A percentile compares a stretch with the other conserved stretches of the same genome.
Evolutionary conservation across 768 basidiomycete genomes (phyloP).

Genomic region (Bullera alba): DNA sequence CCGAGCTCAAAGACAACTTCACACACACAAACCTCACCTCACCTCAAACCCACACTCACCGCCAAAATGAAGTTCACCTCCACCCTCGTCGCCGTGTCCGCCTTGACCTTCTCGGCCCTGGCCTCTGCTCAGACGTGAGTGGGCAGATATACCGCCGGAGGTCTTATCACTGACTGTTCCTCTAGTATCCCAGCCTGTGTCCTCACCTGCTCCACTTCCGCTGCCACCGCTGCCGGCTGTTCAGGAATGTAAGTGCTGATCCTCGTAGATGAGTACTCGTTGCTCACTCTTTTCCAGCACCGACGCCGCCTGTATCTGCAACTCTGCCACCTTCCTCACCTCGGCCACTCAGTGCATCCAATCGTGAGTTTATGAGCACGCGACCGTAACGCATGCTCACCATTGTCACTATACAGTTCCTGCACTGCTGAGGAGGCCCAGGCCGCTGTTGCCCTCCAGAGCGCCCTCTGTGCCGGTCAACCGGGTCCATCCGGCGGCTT

Average conservation of each 20-base stretch:
- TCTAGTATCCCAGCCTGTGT: conserved; percentile 30
- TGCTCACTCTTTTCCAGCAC: conserved; percentile 9
- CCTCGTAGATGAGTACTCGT: not conserved
- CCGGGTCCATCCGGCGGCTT: conserved; percentile 20
- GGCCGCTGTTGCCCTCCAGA: conserved; percentile 30
- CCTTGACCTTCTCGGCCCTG: conserved; percentile 13
- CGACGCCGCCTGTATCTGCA: conserved; percentile 37
- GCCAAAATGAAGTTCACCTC: conserved; percentile 30
- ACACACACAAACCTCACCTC: not conserved
- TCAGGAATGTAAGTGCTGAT: conserved; percentile 22
- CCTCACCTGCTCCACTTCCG: conserved; percentile 28
- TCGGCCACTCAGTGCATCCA: conserved; percentile 23
- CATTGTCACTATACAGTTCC: conserved; percentile 13
- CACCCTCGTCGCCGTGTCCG: conserved; percentile 3
- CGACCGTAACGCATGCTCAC: not conserved
- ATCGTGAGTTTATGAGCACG: conserved; percentile 20
- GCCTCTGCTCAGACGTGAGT: conserved; percentile 23
- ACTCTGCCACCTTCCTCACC: conserved; percentile 33
- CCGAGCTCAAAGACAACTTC: not conserved
- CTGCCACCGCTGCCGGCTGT: conserved; percentile 35
- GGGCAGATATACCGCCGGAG: not conserved
- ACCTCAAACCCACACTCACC: too few species aligned
- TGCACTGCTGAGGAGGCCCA: conserved; percentile 34
- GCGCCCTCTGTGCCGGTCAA: conserved; percentile 20
- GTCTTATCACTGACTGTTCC: not conserved